A percentile compares a stretch with the other conserved stretches of the same genome.
Evolutionary conservation across 169 alveolate species (phyloP).

Genomic region (Amoebophrya sp.): DNA sequence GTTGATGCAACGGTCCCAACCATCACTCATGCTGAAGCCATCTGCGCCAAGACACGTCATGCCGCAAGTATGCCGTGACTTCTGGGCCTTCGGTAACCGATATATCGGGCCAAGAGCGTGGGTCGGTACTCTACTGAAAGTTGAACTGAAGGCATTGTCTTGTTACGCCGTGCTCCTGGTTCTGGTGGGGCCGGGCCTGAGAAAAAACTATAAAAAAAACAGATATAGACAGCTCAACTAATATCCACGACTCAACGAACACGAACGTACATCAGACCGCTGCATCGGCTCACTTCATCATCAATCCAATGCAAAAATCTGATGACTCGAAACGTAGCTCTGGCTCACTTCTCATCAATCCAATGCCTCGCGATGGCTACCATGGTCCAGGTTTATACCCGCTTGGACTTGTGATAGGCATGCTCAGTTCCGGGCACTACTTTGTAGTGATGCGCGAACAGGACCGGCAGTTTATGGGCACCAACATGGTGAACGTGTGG

Average conservation of each 20-base stretch:
- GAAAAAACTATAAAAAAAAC: no score
- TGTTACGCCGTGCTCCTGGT: no score
- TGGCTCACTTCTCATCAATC: no score
- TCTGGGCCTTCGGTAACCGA: neutral
- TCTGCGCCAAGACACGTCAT: neutral
- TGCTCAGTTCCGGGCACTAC: neutral
- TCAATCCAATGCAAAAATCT: no score
- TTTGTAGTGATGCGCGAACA: neutral
- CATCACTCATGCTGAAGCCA: neutral
- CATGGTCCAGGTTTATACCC: neutral
- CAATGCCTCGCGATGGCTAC: no score
- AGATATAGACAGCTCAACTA: no score
- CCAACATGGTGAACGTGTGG: neutral
- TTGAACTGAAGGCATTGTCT: no score
- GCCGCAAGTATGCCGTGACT: neutral
- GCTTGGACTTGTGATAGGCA: neutral
- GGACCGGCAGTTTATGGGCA: neutral
- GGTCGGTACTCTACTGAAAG: neutral
- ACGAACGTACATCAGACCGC: no score
- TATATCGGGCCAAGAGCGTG: neutral
- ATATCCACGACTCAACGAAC: no score
- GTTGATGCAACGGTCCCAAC: neutral
- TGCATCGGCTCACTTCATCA: no score
- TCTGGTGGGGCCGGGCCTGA: no score
- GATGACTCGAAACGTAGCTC: no score